Base-by-base conservation (phyloP, 108 stramenopile genomes). In the Skeletonema tropicum region DNA sequence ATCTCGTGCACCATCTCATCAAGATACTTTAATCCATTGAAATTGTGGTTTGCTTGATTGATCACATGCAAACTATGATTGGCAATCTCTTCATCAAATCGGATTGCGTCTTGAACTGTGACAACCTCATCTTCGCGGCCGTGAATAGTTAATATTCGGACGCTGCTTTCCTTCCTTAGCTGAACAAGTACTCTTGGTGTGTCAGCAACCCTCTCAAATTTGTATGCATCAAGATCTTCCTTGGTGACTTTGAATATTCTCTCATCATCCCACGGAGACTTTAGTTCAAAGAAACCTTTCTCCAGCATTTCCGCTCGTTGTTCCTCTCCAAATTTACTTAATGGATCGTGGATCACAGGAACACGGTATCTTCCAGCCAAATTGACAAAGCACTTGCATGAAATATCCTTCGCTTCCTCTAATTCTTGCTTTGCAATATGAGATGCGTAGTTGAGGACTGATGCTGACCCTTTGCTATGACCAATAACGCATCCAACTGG, bases 1-100 rank as follows among this genome's bases (percentile, higher is more conserved):
- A 55, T 55, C 21, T 55, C 3, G 6, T 0, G 33, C 39, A 41
- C 61, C 15, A 68, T 68, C 29, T 25, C 35, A 41, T 76, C 32
- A 17, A 79, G 38, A 58, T 62, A 67, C 25, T 57, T 78, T 3
- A 79, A 2, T 45, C 82, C 82, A 75, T 83, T 83, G 33, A 73
- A 83, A 36, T 79, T 79, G 60, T 83, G 82, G 55, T 70, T 60
- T 11, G 77, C 82, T 32, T 68, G 55, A 1, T 74, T 41, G 8
- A 83, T 69, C 26, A 83, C 69, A 42, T 64, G 33, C 33, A 83
- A 46, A 13, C 17, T 42, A 38, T 83, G 77, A 36, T 83, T 79
- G 13, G 52, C 23, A 36, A 77, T 73, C 25, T 59, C 52, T 29
- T 65, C 23, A 33, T 59, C 63, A 77, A 76, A 83, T 9, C 35